phyloP scores from a whole-genome alignment of 2,329 filamentous ascomycete genomes.

The Colletotrichum limetticola region DNA sequence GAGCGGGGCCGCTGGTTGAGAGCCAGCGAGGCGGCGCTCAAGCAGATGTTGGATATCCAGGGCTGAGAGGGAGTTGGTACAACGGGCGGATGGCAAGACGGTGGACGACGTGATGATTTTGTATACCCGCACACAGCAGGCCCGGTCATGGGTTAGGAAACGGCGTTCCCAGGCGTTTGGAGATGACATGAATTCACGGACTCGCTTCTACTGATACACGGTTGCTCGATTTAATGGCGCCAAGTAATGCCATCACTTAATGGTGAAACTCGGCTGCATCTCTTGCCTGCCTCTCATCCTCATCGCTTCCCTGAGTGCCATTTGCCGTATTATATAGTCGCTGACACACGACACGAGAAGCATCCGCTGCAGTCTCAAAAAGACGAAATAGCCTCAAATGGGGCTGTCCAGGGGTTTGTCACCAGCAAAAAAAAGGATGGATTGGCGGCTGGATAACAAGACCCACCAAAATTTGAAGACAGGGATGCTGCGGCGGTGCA shows the following conservation, averaged over 20 bases:
- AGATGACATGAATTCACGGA: neutral
- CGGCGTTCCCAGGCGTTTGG: conserved; percentile 16
- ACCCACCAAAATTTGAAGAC: neutral
- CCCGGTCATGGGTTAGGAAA: neutral
- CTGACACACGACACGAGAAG: neutral
- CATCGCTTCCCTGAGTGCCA: neutral
- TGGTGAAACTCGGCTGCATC: neutral
- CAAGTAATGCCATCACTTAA: neutral
- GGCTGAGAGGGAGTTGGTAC: conserved; percentile 39
- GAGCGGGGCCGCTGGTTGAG: conserved; percentile 80
- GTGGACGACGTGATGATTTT: conserved; percentile 6
- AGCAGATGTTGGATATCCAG: conserved; percentile 69
- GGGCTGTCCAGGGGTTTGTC: neutral
- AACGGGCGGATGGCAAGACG: neutral
- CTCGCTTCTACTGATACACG: neutral
- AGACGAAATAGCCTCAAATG: neutral
- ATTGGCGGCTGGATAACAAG: neutral
- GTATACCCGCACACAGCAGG: conserved; percentile 22
- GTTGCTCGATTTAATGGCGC: neutral
- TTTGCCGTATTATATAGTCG: neutral
- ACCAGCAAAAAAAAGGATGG: neutral
- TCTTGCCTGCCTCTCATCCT: neutral
- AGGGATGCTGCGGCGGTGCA: neutral
- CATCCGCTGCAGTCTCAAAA: neutral
- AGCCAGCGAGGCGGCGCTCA: conserved; percentile 73